Percentiles rank a stretch among this genome's conserved stretches.
phyloP scores from a whole-genome alignment of 1,284 basidiomycete genomes.

The Mycena sp. region DNA sequence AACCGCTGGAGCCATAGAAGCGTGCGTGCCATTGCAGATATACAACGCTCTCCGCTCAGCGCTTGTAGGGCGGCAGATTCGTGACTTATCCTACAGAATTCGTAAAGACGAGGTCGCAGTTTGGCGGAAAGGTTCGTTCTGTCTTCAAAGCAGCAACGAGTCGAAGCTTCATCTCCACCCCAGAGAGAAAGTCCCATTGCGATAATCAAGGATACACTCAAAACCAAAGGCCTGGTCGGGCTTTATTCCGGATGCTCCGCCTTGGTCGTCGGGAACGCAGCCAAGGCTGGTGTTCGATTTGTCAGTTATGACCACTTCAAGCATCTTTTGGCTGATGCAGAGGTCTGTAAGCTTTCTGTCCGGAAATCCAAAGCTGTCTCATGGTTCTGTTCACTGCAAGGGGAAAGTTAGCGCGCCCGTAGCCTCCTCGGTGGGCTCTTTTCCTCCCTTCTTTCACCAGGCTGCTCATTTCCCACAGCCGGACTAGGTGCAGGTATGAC shows the following conservation, averaged over 20 bases:
- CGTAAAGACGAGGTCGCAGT: constrained; percentile 88
- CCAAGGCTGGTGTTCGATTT: constrained; percentile 95
- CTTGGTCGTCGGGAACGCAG: constrained; percentile 88
- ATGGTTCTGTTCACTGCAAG: constrained; percentile 50
- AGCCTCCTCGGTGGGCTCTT: constrained; percentile 79
- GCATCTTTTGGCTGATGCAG: constrained; percentile 79
- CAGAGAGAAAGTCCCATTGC: constrained; percentile 74
- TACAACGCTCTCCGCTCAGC: constrained; percentile 36
- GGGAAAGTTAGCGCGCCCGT: constrained; percentile 89
- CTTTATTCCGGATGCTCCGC: constrained; percentile 91
- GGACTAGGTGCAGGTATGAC: constrained; percentile 95
- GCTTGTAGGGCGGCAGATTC: constrained; percentile 60
- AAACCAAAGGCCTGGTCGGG: constrained; percentile 77
- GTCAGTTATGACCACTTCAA: constrained; percentile 97
- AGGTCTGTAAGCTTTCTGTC: constrained; percentile 64
- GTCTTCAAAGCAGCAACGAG: not conserved
- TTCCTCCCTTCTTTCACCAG: not conserved
- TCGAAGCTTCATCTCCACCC: not conserved
- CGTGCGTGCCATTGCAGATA: constrained; percentile 58
- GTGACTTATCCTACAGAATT: constrained; percentile 94
- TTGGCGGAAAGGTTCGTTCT: constrained; percentile 71
- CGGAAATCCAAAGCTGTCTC: constrained; percentile 13
- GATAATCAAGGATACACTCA: constrained; percentile 77
- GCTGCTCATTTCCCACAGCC: constrained; percentile 55
- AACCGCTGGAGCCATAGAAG: constrained; percentile 95